These are phyloP conservation scores for Annulohypoxylon nitens DNA, from an alignment of 495 filamentous ascomycete species.

Conservation along the genomic window DNA sequence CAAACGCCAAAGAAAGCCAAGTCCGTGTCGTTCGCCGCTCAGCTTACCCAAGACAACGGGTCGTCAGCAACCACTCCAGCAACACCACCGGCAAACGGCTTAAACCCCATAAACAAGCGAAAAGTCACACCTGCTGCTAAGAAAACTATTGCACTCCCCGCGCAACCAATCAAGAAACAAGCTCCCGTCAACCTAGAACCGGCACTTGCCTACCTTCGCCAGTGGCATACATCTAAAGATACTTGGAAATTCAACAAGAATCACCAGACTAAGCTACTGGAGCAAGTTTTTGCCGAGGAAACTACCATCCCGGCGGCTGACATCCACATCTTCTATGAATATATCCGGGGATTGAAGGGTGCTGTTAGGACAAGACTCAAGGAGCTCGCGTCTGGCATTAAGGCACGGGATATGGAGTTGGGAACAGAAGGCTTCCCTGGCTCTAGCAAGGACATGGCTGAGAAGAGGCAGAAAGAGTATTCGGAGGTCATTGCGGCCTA, in stretches of 20 bases:
- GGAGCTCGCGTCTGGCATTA: slow-evolving; percentile 70
- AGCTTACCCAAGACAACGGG: slow-evolving; percentile 69
- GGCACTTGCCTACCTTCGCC: slow-evolving; percentile 78
- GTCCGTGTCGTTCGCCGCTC: slow-evolving; percentile 82
- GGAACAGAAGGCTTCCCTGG: slow-evolving; percentile 56
- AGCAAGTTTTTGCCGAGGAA: slow-evolving; percentile 78
- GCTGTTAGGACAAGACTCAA: slow-evolving; percentile 71
- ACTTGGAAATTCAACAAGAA: slow-evolving; percentile 96
- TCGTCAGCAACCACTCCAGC: slow-evolving; percentile 33
- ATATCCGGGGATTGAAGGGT: slow-evolving; percentile 79
- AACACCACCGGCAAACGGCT: slow-evolving; percentile 33
- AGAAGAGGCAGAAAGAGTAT: slow-evolving; percentile 65
- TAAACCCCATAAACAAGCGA: slow-evolving; percentile 52
- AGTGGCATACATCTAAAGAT: slow-evolving; percentile 73
- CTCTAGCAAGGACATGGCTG: slow-evolving; percentile 57
- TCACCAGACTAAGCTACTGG: slow-evolving; percentile 83
- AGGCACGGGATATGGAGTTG: slow-evolving; percentile 62
- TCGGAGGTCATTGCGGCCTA: slow-evolving; percentile 65
- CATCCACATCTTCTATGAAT: slow-evolving; percentile 72
- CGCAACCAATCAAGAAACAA: slow-evolving; percentile 52
- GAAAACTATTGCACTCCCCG: slow-evolving; percentile 40
- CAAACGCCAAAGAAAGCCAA: slow-evolving; percentile 65
- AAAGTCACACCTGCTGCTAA: slow-evolving; percentile 46
- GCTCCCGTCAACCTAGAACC: slow-evolving; percentile 64
- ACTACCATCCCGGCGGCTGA: slow-evolving; percentile 72